Evolutionary conservation across 1,284 basidiomycete species (phyloP), one percentile per base, ranked within the genome.

Genomic region (Lignosus rhinocerotis): DNA sequence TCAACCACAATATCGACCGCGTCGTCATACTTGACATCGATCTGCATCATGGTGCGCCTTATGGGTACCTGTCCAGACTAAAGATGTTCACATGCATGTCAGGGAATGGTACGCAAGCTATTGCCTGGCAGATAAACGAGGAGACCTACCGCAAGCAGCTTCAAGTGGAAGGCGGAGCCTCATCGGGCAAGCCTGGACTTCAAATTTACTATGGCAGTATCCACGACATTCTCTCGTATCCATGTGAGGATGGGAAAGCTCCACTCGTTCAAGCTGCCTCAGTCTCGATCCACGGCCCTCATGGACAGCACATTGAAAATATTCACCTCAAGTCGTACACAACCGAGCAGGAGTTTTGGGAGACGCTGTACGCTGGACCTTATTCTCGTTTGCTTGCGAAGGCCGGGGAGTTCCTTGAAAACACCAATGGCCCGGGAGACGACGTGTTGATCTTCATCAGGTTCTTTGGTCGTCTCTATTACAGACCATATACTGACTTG

Each of bases 71-170:
- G 1, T 3, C 33, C 6, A 19, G 57, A 21, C n/a, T 38, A 19
- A 53, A 51, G 36, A 10, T 30, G 51, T 25, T 43, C 12, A 9
- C 33, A 41, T 56, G 65, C 34, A n/a, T 10, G 3, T 19, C 42
- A 92, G 92, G 94, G 8, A 96, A 98, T 69, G 96, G 96, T 1
- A 97, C 94, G 0, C 95, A 98, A 69, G 86, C 93, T 1, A 87
- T 98, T 30, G 86, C 83, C 0, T 97, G 94, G 93, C 87, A 92
- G 49, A 90, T 98, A 61, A 98, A 98, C 67, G 90, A 92, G 62
- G 92, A 94, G 58, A 86, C 92, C 0, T 87, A 93, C 69, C 79
- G 85, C 17, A 80, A 86, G 60, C 82, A 79, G 9, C 77, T 92
- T 0, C 86, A 90, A 62, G 70, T 69, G 0, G 80, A 81, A 63